Evolutionary conservation across 2,329 filamentous ascomycete genomes (phyloP).

Genomic region (Hypoxylon sp.): DNA sequence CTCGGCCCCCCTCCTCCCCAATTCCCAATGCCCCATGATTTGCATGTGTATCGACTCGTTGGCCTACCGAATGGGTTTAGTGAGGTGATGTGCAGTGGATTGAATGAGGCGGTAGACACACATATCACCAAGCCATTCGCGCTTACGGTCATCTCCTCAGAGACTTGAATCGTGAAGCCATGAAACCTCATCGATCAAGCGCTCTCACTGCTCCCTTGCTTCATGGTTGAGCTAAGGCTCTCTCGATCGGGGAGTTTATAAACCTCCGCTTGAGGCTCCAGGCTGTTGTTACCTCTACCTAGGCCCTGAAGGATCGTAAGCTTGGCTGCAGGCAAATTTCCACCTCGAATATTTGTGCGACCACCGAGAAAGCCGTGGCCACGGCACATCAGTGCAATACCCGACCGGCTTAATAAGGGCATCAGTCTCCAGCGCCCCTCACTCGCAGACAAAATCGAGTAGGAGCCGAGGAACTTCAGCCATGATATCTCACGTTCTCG

Average conservation of each 20-base stretch:
- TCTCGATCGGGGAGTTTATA: constrained; percentile 27
- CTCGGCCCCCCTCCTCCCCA: constrained; percentile 17
- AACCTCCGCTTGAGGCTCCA: constrained; percentile 33
- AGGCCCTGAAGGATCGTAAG: constrained; percentile 16
- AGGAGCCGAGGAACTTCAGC: constrained; percentile 19
- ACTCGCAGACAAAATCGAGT: constrained; percentile 7
- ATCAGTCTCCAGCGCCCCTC: constrained; percentile 13
- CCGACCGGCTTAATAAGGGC: constrained; percentile 8
- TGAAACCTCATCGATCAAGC: constrained; percentile 36
- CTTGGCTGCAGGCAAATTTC: constrained; percentile 33
- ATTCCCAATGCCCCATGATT: constrained; percentile 27
- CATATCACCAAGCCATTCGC: constrained; percentile 41
- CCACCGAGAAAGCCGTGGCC: constrained; percentile 6
- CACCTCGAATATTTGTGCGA: constrained; percentile 19
- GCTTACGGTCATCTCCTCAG: constrained; percentile 36
- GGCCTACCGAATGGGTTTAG: constrained; percentile 36
- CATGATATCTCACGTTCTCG: constrained; percentile 42
- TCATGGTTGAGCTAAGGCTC: constrained; percentile 24
- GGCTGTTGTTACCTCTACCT: constrained; percentile 19
- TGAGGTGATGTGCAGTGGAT: constrained; percentile 40
- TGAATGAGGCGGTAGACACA: constrained; percentile 36
- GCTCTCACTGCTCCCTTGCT: constrained; percentile 40
- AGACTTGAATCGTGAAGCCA: constrained; percentile 27
- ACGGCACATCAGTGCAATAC: constrained; percentile 9
- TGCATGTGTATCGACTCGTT: constrained; percentile 33